Base-by-base conservation (phyloP, 2,329 filamentous ascomycete genomes). In the Calonectria henricotiae region DNA sequence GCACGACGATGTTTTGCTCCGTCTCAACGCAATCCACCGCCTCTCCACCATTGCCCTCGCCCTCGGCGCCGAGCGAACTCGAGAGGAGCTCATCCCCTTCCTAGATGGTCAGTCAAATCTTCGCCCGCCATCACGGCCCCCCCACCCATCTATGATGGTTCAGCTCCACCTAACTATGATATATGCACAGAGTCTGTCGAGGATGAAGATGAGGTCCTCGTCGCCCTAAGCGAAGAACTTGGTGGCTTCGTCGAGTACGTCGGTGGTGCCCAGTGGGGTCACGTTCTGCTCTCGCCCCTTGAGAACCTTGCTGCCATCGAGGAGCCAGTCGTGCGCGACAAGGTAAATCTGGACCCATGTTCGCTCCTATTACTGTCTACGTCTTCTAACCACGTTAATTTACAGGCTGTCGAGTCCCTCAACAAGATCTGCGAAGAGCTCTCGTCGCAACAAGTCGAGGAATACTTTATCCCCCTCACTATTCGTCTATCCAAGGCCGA, bases 301-400 rank as follows among this genome's bases (percentile, higher is more conserved):
- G 97, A 99, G 89, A 98, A 99, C 84, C 89, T 99, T 78, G 97
- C 96, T 64, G 96, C 96, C 74, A 99, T 99, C 85, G 96, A 99
- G 85, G 96, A 99, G 85, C 96, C 96, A 73, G 90, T 99, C 78
- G 96, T 99, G 73, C 91, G 96, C 80, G 96, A 99, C 86, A 99
- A 99, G 93, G 96, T 97, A 85, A 74, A 68, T 47, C 49, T 27
- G 32, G 73, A 83, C 80, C 46, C 20, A 23, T 44, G 43, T 46
- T 47, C 49, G n/a, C 70, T 49, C 73, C 13, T 41, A 30, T 25
- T 39, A 23, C 58, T n/a, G 23, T 9, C 25, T 32, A 13, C 32
- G n/a, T 25, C 25, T 39, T 44, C 62, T 73, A 65, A 71, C 63
- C 67, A 64, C 17, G 41, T 47, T 13, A 35, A 35, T 65, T 54